phyloP scores from a whole-genome alignment of 2,329 filamentous ascomycete genomes.

The Pseudogymnoascus sp. region DNA sequence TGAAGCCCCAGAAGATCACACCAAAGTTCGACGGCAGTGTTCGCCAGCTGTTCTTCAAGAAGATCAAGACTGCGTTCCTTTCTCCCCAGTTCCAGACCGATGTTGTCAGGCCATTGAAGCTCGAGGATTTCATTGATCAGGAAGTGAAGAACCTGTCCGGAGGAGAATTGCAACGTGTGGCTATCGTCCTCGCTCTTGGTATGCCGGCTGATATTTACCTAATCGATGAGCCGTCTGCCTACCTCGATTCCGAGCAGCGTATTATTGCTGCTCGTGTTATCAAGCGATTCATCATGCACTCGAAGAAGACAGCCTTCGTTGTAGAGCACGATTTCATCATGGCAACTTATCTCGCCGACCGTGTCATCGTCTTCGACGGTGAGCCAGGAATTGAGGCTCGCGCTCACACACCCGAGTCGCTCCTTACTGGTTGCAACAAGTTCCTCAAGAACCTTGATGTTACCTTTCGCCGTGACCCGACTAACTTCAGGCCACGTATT shows the following conservation, averaged over 20 bases:
- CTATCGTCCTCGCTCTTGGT: constrained; percentile 93
- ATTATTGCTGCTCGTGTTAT: constrained; percentile 95
- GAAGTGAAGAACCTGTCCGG: constrained; percentile 98
- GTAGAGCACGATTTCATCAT: constrained; percentile 99
- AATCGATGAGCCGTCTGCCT: constrained; percentile 94
- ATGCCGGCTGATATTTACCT: constrained; percentile 96
- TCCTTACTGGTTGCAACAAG: constrained; percentile 90
- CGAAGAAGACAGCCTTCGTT: constrained; percentile 98
- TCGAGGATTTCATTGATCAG: constrained; percentile 98
- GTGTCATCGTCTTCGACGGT: constrained; percentile 97
- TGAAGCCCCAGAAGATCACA: constrained; percentile 99
- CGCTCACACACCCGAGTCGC: constrained; percentile 82
- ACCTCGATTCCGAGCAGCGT: constrained; percentile 98
- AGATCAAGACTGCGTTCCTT: constrained; percentile 94
- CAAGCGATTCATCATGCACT: constrained; percentile 99
- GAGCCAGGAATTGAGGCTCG: constrained; percentile 79
- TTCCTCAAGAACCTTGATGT: constrained; percentile 97
- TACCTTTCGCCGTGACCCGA: constrained; percentile 95
- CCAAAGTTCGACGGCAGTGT: constrained; percentile 97
- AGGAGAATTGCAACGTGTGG: constrained; percentile 98
- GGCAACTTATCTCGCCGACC: constrained; percentile 69
- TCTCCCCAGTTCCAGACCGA: constrained; percentile 98
- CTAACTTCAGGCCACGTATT: constrained; percentile 93
- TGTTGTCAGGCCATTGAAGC: constrained; percentile 97
- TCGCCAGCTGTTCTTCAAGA: constrained; percentile 98